Evolutionary conservation across 768 basidiomycete genomes (phyloP).

Genomic region (Tulasnella sp.): DNA sequence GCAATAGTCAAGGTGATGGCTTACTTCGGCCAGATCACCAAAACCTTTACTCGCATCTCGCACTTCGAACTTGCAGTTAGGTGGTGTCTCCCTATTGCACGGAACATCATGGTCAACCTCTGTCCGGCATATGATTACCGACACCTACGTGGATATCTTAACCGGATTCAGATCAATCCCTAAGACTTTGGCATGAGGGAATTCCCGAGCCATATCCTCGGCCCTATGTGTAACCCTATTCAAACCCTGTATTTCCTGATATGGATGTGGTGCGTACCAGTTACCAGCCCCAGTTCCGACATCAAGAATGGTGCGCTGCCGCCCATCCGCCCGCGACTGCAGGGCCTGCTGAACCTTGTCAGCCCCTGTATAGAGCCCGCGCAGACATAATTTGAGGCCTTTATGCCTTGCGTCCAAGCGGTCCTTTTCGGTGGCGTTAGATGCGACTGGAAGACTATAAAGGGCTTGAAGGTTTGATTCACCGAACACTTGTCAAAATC

Average conservation of each 20-base stretch:
- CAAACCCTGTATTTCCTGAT: not conserved
- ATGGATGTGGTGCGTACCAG: not conserved
- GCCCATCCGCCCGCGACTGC: not conserved
- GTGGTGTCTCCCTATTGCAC: not conserved
- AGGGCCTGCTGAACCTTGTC: not conserved
- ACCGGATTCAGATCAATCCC: slow-evolving; percentile 1
- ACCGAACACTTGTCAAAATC: not conserved
- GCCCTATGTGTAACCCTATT: not conserved
- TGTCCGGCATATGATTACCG: not conserved
- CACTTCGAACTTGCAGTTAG: not conserved
- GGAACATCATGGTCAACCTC: not conserved
- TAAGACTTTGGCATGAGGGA: not conserved
- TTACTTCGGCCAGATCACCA: slow-evolving; percentile 1
- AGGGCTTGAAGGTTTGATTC: not conserved
- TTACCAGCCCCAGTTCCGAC: not conserved
- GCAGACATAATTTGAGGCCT: not conserved
- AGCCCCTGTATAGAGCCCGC: not conserved
- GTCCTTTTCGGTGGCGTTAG: not conserved
- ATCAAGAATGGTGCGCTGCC: not conserved
- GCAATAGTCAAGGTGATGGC: not conserved
- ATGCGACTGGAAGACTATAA: not conserved
- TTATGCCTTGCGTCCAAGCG: not conserved
- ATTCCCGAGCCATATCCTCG: slow-evolving; percentile 1
- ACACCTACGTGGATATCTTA: not conserved
- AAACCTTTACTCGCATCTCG: not conserved